Evolutionary conservation across 1,139 yeast species (phyloP), one percentile per base, ranked within the genome.

Genomic region (Hansenula sp.): DNA sequence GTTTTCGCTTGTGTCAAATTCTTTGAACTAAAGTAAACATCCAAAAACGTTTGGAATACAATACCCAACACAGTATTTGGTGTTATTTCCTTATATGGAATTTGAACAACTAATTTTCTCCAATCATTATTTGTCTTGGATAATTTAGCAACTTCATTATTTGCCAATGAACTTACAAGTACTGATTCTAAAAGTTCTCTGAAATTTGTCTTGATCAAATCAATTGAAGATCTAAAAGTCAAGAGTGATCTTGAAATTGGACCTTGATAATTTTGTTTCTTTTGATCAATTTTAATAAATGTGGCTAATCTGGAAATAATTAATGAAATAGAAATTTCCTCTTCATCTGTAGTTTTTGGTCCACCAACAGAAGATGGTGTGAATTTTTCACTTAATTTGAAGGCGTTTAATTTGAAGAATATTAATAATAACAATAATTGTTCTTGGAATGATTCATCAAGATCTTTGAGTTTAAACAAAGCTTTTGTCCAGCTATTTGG

Each of bases 181-280:
- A 65, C 73, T 39, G 71, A 72, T 52, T 81, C 86, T 32, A 80
- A 59, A 13, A 81, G 62, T 49, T 79, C 79, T 43, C 78, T 73
- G 34, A 80, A 60, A 37, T 71, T 71, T 17, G 62, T 62, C 29
- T 72, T 70, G 37, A 84, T 63, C 39, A 76, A 75, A 43, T 78
- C 72, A 38, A 82, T 60, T 44, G 81, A 79, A 14, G 89, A 82
- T 56, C 92, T 75, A 57, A 83, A 85, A 33, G 76, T 70, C 41
- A 83, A 65, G 29, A 85, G 66, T 40, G 73, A 71, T 46, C 83
- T 71, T 20, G 86, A 82, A 33, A 84, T 66, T 6, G 92, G 90
- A 0, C 92, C 92, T 43, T 77, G 76, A 56, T 81, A 75, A 46
- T 78, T 79, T 28, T 75, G 71, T 6, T 84, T 81, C 20, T 62